Conservation (phyloP, 2,329 filamentous ascomycete species). For the Coniochaeta pulveracea region DNA sequence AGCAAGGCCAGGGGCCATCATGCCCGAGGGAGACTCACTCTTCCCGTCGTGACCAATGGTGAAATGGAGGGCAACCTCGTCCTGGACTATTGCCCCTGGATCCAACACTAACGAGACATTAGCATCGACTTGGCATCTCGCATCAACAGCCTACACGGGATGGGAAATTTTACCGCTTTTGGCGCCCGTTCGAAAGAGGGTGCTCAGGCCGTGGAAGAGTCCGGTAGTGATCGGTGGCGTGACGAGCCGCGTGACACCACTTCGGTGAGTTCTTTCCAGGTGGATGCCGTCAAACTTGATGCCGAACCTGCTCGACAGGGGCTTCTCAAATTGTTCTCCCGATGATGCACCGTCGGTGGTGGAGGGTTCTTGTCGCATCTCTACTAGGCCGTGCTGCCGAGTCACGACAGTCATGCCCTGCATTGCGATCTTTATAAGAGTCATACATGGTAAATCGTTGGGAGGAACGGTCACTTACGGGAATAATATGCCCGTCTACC, state of each 20-base stretch:
- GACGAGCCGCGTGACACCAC: constrained; percentile 47
- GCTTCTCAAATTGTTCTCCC: constrained; percentile 47
- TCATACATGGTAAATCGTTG: too few relatives aligned
- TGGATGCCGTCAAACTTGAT: constrained; percentile 44
- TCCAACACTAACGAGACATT: constrained; percentile 31
- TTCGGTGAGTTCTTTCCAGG: constrained; percentile 35
- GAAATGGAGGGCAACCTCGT: constrained; percentile 47
- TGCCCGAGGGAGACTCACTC: constrained; percentile 16
- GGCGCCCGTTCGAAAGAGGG: constrained; percentile 43
- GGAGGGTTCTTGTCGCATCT: constrained; percentile 12
- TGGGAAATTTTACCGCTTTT: too few relatives aligned
- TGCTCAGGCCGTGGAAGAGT: constrained; percentile 44
- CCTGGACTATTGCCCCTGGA: constrained; percentile 36
- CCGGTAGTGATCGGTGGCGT: constrained; percentile 35
- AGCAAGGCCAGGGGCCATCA: constrained; percentile 4
- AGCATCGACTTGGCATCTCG: too few relatives aligned
- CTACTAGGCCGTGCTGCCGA: constrained; percentile 9
- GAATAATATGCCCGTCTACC: too few relatives aligned
- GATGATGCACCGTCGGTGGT: constrained; percentile 9
- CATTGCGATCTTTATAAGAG: constrained; percentile 13
- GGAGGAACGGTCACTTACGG: too few relatives aligned
- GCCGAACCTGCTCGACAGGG: constrained; percentile 35
- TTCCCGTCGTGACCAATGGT: constrained; percentile 39
- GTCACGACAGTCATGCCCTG: constrained; percentile 11
- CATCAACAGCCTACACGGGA: too few relatives aligned